Conservation (phyloP, 2,329 filamentous ascomycete genomes). For the Epichloe amarillans region DNA sequence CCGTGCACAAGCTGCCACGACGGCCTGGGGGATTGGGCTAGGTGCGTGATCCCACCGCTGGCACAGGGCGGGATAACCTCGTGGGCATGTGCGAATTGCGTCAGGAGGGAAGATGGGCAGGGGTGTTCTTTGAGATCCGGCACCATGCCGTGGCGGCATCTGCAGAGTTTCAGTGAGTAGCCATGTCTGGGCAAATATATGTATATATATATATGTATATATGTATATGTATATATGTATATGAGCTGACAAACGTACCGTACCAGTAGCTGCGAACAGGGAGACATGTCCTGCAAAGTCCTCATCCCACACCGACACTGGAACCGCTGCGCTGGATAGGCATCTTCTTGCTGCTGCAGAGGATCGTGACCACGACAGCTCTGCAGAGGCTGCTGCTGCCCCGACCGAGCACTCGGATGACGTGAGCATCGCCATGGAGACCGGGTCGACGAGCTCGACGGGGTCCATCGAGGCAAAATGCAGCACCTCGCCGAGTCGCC, state of each 20-base stretch:
- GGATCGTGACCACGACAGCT: no score
- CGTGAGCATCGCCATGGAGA: not conserved
- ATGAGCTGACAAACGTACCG: no score
- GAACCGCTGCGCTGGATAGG: not conserved
- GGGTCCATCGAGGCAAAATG: not conserved
- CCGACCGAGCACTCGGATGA: not conserved
- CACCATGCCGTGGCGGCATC: not conserved
- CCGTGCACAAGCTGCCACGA: not conserved
- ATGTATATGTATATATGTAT: no score
- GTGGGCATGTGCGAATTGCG: conserved; percentile 4
- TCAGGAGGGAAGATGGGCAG: not conserved
- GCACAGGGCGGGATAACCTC: not conserved
- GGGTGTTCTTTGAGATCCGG: not conserved
- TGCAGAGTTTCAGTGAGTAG: no score
- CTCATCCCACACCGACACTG: no score
- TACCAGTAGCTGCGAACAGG: no score
- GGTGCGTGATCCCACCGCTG: conserved; percentile 1
- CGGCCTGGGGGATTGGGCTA: not conserved
- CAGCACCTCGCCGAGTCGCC: not conserved
- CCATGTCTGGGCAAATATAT: no score
- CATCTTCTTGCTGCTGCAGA: not conserved
- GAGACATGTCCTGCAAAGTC: no score
- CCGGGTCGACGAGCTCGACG: not conserved
- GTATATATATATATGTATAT: no score
- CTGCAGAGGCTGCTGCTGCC: not conserved